Percentiles rank a stretch among this genome's conserved stretches.
These are phyloP conservation scores for Cucumis melo DNA, from an alignment of 306 rosid genomes.

Conservation along the genomic window DNA sequence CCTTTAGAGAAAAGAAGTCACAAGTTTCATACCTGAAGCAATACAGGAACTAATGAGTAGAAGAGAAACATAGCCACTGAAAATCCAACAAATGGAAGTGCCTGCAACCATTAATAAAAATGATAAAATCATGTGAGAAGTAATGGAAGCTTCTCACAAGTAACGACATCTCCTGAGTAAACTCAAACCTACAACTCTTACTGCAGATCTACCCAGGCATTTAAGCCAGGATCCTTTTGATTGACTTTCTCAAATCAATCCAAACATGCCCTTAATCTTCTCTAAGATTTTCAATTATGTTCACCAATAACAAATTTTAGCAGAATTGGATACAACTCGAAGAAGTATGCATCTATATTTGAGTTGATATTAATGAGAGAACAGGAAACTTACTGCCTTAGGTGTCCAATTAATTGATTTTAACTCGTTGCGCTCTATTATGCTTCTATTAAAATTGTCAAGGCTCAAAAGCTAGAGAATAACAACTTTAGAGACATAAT, in stretches of 20 bases:
- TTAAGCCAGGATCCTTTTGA: too few species aligned
- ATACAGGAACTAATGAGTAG: slow-evolving; percentile 77
- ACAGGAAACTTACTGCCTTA: slow-evolving; percentile 33
- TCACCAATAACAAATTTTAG: background rate
- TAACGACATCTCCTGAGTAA: background rate
- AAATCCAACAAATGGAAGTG: slow-evolving; percentile 78
- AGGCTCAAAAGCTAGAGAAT: slow-evolving; percentile 19
- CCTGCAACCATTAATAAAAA: slow-evolving; percentile 43
- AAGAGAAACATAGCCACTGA: slow-evolving; percentile 82
- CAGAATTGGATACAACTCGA: background rate
- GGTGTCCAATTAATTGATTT: slow-evolving; percentile 80
- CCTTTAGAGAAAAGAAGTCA: too few species aligned
- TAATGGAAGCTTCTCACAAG: background rate
- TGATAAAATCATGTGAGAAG: background rate
- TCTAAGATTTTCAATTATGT: background rate
- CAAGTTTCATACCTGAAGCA: slow-evolving; percentile 55
- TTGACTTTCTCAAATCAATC: background rate
- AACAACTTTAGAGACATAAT: slow-evolving; percentile 1
- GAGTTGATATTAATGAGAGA: background rate
- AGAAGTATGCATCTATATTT: background rate
- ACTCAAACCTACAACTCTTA: background rate
- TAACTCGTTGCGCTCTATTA: slow-evolving; percentile 75
- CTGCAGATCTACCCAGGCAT: background rate
- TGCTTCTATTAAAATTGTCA: slow-evolving; percentile 45
- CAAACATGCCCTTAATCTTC: background rate